Evolutionary conservation across 2,329 filamentous ascomycete species (phyloP), one percentile per base, ranked within the genome.

Genomic region (Trichophyton schoenleinii): DNA sequence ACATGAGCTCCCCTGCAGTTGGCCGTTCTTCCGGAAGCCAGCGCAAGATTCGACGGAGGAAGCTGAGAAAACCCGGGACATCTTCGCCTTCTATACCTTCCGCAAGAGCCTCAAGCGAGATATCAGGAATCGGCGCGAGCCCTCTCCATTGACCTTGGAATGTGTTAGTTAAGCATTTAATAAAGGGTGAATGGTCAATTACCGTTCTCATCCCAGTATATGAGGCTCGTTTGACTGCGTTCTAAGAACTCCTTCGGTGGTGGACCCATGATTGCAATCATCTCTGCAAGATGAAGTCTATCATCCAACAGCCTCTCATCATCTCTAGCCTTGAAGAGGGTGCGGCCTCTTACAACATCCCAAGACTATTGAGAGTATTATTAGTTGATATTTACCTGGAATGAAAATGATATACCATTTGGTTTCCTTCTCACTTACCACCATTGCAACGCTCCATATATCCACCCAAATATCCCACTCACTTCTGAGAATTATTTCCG

Each of bases 181-280:
- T 57, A 13, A 25, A 34, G 25, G 34, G 13, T n/a, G n/a, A 18
- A 3, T 9, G n/a, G 52, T 34, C 15, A 34, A 34, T 62, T 65
- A 18, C 68, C 66, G 28, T 63, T 60, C 60, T 68, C 61, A 28
- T 68, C 65, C 68, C 67, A 70, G 48, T 67, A 70, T 5, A 67
- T 62, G 9, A 62, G 66, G 15, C 65, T 64, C 15, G 67, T 60
- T 20, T 60, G 48, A 25, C 63, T 66, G 55, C 64, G 63, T 25
- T 64, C 20, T 2, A 66, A n/a, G 13, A 68, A 65, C 57, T 67
- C 63, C 2, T 44, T 58, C 11, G 67, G 22, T 28, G 64, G 64
- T 13, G 58, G 62, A 1, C 64, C 62, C 64, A 65, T 61, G 3
- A 65, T 46, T 34, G 68, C 64, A 13, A 66, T 59, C 38, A 70